Evolutionary conservation across 805 yeast genomes (phyloP).

Genomic region (Kuraishia molischiana): DNA sequence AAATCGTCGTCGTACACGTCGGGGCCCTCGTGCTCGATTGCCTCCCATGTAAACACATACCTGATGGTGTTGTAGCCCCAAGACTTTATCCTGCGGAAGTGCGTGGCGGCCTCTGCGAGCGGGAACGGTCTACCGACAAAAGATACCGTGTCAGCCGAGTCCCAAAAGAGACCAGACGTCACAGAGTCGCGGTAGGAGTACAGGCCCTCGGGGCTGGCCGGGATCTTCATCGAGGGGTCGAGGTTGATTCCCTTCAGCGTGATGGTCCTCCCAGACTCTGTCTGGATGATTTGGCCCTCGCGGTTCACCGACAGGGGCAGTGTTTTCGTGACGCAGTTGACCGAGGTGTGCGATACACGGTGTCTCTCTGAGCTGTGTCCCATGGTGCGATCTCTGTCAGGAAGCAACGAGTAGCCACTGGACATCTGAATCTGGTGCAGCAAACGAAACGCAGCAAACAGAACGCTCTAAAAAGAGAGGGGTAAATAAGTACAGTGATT

Average conservation of each 20-base stretch:
- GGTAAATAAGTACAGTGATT: too few species aligned
- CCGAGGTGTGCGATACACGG: neutral
- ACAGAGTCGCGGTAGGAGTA: conserved; percentile 28
- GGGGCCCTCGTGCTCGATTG: conserved; percentile 84
- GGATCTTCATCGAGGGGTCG: conserved; percentile 67
- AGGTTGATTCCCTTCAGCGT: conserved; percentile 72
- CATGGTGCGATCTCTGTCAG: neutral
- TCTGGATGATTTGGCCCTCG: conserved; percentile 49
- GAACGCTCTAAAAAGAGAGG: too few species aligned
- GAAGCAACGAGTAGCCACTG: neutral
- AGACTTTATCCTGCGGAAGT: conserved; percentile 58
- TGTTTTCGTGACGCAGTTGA: conserved; percentile 12
- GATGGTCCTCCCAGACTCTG: conserved; percentile 43
- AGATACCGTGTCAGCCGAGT: conserved; percentile 59
- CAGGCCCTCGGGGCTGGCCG: conserved; percentile 44
- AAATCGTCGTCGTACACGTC: conserved; percentile 72
- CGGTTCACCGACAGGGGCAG: conserved; percentile 22
- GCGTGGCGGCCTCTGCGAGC: conserved; percentile 58
- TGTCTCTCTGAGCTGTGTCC: neutral
- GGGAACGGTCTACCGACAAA: conserved; percentile 81
- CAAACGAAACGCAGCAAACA: too few species aligned
- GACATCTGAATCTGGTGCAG: neutral
- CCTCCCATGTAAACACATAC: conserved; percentile 83
- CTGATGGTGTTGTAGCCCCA: conserved; percentile 80
- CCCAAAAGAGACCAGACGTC: conserved; percentile 40